These are phyloP conservation scores for Dissophora globulifera DNA, from an alignment of 192 early-diverging fungal species.

Conservation along the genomic window DNA sequence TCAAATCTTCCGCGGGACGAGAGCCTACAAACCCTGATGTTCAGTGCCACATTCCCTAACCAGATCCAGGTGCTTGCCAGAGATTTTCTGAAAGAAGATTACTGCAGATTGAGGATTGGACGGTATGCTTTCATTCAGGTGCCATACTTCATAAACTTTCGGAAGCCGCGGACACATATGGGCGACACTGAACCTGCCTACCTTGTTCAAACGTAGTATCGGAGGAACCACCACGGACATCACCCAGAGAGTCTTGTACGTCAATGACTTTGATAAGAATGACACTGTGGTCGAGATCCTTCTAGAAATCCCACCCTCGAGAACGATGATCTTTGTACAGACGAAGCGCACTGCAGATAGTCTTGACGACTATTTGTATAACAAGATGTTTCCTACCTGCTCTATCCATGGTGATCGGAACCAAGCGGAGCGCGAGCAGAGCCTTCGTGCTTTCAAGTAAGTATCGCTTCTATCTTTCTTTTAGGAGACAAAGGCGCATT, in stretches of 20 bases:
- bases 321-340: constrained; percentile 86
- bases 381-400: constrained; percentile 79
- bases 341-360: constrained; percentile 84
- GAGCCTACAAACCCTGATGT: constrained; percentile 93
- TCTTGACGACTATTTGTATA: constrained; percentile 74
- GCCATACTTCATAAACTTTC: too few species aligned
- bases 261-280: constrained; percentile 71
- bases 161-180: too few species aligned
- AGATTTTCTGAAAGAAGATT: constrained; percentile 85
- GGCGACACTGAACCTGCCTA: too few species aligned
- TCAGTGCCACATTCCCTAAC: constrained; percentile 97
- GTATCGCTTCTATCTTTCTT: too few species aligned
- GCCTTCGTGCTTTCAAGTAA: constrained; percentile 75
- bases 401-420: constrained; percentile 89
- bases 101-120: constrained; percentile 87
- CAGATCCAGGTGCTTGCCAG: constrained; percentile 91
- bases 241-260: constrained; percentile 61
- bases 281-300: constrained; percentile 65
- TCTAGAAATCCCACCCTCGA: constrained; percentile 57
- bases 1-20: constrained; percentile 79
- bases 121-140: too few species aligned
- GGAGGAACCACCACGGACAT: constrained; percentile 41
- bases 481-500: too few species aligned
- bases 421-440: constrained; percentile 82
- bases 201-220: too few species aligned